Evolutionary conservation across 768 basidiomycete genomes (phyloP), one percentile per base, ranked within the genome.

Genomic region (Phanerochaete carnosa): DNA sequence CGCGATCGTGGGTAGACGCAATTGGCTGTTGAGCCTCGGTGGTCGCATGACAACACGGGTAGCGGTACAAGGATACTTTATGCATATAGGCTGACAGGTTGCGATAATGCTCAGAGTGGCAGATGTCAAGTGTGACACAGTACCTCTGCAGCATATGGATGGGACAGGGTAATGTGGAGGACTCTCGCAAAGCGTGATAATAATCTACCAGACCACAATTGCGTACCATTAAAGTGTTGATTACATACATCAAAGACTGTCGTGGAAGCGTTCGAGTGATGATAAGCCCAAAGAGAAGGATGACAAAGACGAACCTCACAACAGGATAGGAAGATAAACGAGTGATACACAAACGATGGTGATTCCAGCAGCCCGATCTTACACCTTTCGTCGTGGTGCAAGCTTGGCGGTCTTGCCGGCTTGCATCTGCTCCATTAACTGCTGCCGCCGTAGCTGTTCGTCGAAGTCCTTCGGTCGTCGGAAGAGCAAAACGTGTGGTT

Each of bases 401-500:
- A 62, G 69, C 60, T 69, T 74, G 43, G 70, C 71, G 29, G 67
- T 68, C 29, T 55, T 63, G 54, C 62, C 64, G 28, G 60, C 45
- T 55, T 68, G 68, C 39, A 61, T 56, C 51, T 69, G 70, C 46
- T 50, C 22, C 47, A 50, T n/a, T 8, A 50, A 29, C n/a, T 61
- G 55, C 26, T 66, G 72, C 25, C 61, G 66, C 30, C 58, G 57
- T 6, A 62, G 59, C 28, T 66, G 65, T 23, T 59, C n/a, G 29
- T 73, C 83, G 62, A 80, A 90, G 70, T 89, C 83, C 74, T 88
- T 90, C 9, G 81, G 70, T 58, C 95, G 88, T 68, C 95, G 87
- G 76, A 98, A 98, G 58, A 97, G 88, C 25, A 98, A 82, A 61
- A 97, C 94, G 71, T 96, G 94, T 11, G 94, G 94, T 73, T 94